Base-by-base conservation (phyloP, 768 basidiomycete species). In the Suillus alpinus region DNA sequence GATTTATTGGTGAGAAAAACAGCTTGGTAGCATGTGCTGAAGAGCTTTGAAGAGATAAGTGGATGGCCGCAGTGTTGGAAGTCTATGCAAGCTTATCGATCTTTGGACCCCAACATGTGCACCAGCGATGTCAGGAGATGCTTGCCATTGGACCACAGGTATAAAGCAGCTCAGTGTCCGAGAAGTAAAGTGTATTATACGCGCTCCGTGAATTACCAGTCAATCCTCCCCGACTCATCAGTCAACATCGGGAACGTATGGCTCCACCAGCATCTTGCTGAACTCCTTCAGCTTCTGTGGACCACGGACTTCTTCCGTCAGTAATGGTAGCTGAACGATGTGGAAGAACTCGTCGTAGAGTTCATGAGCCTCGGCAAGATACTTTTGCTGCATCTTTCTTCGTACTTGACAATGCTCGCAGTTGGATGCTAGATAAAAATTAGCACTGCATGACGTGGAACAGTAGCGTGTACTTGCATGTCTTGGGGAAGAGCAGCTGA, bases 291-390 rank as follows among this genome's bases (percentile, higher is more conserved):
- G 84, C 78, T 92, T 95, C 75, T 94, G 90, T 0, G 94, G 92
- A 5, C 97, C 97, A 67, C 97, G 84, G 4, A 98, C 96, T 76
- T 98, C 97, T 72, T 98, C 95, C 5, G 95, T 97, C 58, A 98
- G 85, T 39, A 99, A 77, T 2, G 97, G 97, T 52, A 99, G 83
- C 72, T 90, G 86, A 16, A 98, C 77, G 67, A 99, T 97, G 74
- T 99, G 95, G 87, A 98, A 99, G 73, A 96, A 97, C 68, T 97
- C 94, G 75, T 94, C 93, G 72, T 97, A 97, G 53, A 98, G 87
- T 71, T 98, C 96, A 75, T 97, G 93, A 16, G 96, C 95, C 77
- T 98, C 97, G 52, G 81, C 83, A 23, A 99, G 85, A 74, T 99
- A 99, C 75, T 97, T 98, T 76, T 97, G 95, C 76, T 98, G 95